Base-by-base conservation (phyloP, 768 basidiomycete species). In the Auriculariales sp. region DNA sequence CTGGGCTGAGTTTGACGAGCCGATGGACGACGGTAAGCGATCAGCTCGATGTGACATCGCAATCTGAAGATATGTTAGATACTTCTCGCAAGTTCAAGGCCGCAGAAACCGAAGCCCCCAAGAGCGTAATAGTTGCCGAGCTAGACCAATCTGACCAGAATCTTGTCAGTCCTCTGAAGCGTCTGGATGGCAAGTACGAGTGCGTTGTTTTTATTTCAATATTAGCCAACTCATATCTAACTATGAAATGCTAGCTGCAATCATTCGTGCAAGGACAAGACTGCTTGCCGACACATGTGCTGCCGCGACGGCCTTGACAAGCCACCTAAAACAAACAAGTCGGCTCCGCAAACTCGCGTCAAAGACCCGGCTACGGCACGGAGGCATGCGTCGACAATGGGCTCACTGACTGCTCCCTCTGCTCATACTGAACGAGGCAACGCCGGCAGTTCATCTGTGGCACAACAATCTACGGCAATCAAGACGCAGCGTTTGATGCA, bases 231-330 rank as follows among this genome's bases (percentile, higher is more conserved):
- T 9, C 17, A 6, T 17, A 36, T 35, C 22, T 14, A 55, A n/a
- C 24, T 15, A 48, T 28, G 15, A 29, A 12, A 39, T 39, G 32
- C 32, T 17, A 87, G 85, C 46, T 91, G 88, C 58, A 83, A 84
- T 55, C 88, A 91, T 56, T 47, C 71, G 19, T 91, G 88, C 70
- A 85, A 82, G 60, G 78, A 87, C 57, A 90, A 88, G 62, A 64
- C 67, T 3, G 71, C 67, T 35, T 91, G 88, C 59, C 74, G 80
- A 24, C 88, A 91, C 66, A 60, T 79, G 30, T 90, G 88, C 88
- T 89, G 87, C 56, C 74, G 78, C 31, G 81, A 88, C 22, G 87
- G 87, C 1, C 56, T 82, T 11, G 55, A 61, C 12, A 77, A 73
- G 47, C 78, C 79, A 24, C 72, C 72, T 54, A 54, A 69, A 46